Conservation (phyloP, 352 stramenopile species). For the Phytopythium ostracodes region DNA sequence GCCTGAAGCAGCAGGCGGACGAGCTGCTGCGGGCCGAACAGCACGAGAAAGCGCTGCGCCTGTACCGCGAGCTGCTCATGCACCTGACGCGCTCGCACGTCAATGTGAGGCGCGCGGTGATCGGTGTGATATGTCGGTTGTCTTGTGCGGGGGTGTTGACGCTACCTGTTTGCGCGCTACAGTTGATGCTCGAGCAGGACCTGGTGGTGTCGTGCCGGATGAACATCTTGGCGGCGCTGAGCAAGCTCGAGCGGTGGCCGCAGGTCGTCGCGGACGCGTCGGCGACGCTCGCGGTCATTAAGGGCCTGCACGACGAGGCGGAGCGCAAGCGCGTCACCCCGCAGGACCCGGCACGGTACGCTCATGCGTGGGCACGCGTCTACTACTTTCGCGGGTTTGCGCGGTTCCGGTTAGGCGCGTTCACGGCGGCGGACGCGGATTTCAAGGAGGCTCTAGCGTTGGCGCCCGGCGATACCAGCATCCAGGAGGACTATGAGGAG, state of each 20-base stretch:
- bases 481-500: slow-evolving; percentile 52
- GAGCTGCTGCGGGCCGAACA: slow-evolving; percentile 49
- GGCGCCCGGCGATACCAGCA: slow-evolving; percentile 41
- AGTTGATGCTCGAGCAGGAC: slow-evolving; percentile 44
- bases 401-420: slow-evolving; percentile 36
- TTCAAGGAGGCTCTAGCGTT: slow-evolving; percentile 47
- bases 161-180: not conserved
- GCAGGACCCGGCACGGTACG: slow-evolving; percentile 17
- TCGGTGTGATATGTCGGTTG: not conserved
- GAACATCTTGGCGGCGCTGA: slow-evolving; percentile 56
- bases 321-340: slow-evolving; percentile 16
- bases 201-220: slow-evolving; percentile 67
- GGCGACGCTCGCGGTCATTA: slow-evolving; percentile 42
- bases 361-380: slow-evolving; percentile 36
- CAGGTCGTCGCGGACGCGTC: slow-evolving; percentile 38
- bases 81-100: slow-evolving; percentile 67
- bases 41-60: slow-evolving; percentile 43
- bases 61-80: slow-evolving; percentile 72
- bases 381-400: slow-evolving; percentile 68
- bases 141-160: not conserved
- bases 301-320: slow-evolving; percentile 33
- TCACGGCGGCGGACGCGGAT: slow-evolving; percentile 37
- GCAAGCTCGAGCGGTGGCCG: slow-evolving; percentile 53
- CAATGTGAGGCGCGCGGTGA: slow-evolving; percentile 17
- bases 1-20: slow-evolving; percentile 67